Evolutionary conservation across 176 grass and related monocot genomes (phyloP).

Genomic region (Bothriochloa decipiens): DNA sequence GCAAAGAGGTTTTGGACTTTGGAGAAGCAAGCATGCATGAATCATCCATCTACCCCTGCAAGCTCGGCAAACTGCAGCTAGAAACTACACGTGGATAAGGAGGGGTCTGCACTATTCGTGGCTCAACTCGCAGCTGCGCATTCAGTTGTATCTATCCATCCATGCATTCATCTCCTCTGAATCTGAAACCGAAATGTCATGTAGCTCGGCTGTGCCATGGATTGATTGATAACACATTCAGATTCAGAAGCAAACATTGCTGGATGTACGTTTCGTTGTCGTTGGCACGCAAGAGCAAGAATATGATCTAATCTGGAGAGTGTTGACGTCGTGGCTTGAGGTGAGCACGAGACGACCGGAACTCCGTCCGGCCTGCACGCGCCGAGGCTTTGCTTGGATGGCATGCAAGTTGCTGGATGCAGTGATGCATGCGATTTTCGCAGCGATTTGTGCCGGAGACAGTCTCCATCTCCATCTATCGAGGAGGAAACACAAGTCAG

Average conservation of each 20-base stretch:
- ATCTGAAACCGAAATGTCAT: slow-evolving; percentile 3
- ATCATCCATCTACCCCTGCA: no score
- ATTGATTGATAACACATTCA: not conserved
- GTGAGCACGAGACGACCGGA: slow-evolving; percentile 19
- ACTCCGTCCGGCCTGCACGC: not conserved
- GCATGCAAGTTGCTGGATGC: no score
- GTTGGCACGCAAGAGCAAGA: slow-evolving; percentile 31
- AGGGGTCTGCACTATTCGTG: no score
- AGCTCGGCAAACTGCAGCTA: no score
- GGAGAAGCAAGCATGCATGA: no score
- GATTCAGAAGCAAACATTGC: not conserved
- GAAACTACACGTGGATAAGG: no score
- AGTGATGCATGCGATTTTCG: no score
- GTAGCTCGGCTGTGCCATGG: not conserved
- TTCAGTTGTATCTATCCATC: not conserved
- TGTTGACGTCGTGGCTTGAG: not conserved
- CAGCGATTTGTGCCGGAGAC: no score
- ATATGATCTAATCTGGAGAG: slow-evolving; percentile 15
- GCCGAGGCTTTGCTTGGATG: no score
- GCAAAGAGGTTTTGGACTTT: not conserved
- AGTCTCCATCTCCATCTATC: no score
- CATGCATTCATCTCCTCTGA: not conserved
- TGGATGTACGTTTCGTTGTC: not conserved
- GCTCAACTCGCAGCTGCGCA: no score
- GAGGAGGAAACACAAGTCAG: no score